phyloP scores from a whole-genome alignment of 306 rosid species.

The Sophora flavescens region DNA sequence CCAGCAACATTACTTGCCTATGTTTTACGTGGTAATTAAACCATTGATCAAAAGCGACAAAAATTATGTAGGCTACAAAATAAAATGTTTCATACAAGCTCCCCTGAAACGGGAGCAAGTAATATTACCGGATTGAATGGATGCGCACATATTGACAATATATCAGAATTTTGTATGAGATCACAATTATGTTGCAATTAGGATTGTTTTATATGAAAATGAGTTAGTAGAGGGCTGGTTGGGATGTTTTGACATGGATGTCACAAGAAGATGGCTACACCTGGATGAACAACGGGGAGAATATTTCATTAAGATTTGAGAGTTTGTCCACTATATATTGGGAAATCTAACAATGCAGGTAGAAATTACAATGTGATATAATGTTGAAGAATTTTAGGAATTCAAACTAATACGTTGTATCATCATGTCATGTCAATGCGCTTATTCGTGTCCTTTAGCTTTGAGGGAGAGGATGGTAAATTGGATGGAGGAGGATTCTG shows the following conservation, averaged over 20 bases:
- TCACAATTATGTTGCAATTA: neutral
- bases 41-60: no score
- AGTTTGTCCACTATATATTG: neutral
- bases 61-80: no score
- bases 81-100: no score
- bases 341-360: neutral
- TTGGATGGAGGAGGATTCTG: slow-evolving; percentile 77
- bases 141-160: neutral
- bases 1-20: no score
- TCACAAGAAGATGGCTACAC: neutral
- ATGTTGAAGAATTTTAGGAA: neutral
- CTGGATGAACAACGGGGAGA: neutral
- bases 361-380: neutral
- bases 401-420: neutral
- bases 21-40: no score
- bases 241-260: neutral
- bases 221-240: neutral
- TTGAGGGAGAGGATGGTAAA: slow-evolving; percentile 77
- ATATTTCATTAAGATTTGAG: neutral
- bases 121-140: neutral
- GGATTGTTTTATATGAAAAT: neutral
- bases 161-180: neutral
- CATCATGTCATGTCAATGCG: neutral
- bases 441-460: slow-evolving; percentile 26
- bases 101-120: no score